Percentiles rank a stretch among this genome's conserved stretches.
phyloP scores from a whole-genome alignment of 352 stramenopile genomes.

The Pythium guiyangense region DNA sequence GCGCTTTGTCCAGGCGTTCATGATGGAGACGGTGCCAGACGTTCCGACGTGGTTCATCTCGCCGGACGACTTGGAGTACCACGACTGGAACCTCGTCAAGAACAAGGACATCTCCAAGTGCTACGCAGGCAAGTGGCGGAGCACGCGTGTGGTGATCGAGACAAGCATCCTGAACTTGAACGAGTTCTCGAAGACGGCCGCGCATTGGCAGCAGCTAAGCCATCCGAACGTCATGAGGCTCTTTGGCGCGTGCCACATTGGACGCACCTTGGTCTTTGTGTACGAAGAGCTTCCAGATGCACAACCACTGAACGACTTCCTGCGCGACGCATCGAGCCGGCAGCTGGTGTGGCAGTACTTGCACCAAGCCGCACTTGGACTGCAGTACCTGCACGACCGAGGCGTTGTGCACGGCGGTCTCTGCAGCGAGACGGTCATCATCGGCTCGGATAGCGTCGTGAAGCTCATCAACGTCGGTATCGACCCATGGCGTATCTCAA shows the following conservation, averaged over 20 bases:
- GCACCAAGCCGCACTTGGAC: constrained; percentile 19
- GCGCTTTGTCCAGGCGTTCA: not conserved
- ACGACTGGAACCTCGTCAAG: constrained; percentile 2
- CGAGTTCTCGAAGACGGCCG: no score
- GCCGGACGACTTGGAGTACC: not conserved
- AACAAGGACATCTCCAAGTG: not conserved
- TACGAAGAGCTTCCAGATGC: not conserved
- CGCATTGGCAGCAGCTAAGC: no score
- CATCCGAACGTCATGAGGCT: not conserved
- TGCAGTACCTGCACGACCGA: constrained; percentile 21
- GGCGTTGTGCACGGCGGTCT: constrained; percentile 16
- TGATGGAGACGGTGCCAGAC: no score
- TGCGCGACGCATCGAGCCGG: no score
- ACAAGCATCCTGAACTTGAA: not conserved
- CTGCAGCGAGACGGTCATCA: constrained; percentile 3
- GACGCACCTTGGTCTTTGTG: no score
- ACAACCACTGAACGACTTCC: no score
- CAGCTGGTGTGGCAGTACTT: constrained; percentile 16
- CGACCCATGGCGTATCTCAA: no score
- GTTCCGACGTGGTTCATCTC: constrained; percentile 1
- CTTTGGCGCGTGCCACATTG: no score
- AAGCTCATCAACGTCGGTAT: no score
- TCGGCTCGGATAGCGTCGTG: not conserved
- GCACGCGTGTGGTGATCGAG: not conserved
- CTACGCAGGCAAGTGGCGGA: constrained; percentile 1